A percentile compares a stretch with the other conserved stretches of the same genome.
Evolutionary conservation across 1,139 yeast species (phyloP).

Genomic region (Taphrina wiesneri): DNA sequence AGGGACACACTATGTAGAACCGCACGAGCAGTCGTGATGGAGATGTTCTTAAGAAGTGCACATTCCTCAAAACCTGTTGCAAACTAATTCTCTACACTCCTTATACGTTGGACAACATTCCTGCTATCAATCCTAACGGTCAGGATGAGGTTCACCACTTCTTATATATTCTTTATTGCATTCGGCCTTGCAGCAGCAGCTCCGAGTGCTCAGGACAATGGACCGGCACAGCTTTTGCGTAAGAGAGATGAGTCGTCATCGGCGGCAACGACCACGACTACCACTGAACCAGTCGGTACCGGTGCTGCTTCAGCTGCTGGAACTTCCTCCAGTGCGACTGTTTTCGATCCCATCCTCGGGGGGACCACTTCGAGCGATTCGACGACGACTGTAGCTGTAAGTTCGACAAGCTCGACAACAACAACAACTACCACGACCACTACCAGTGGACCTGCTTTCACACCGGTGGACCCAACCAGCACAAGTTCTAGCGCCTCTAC

Average conservation of each 20-base stretch:
- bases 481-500: not conserved
- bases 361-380: not conserved
- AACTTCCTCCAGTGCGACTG: not conserved
- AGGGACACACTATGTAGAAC: not conserved
- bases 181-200: slow-evolving; percentile 10
- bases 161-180: not conserved
- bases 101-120: not conserved
- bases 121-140: not conserved
- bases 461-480: not conserved
- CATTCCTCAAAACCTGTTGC: not conserved
- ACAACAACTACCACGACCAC: not conserved
- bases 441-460: not conserved
- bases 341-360: not conserved
- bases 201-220: not conserved
- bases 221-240: not conserved
- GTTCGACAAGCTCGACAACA: not conserved
- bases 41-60: slow-evolving; percentile 6
- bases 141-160: slow-evolving; percentile 11
- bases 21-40: not conserved
- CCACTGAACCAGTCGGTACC: not conserved
- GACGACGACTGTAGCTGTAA: not conserved
- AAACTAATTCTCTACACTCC: not conserved
- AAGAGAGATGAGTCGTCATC: not conserved
- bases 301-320: not conserved
- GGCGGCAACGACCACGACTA: not conserved